phyloP scores from a whole-genome alignment of 1,139 yeast genomes.

The Pneumocystis wakefieldiae region DNA sequence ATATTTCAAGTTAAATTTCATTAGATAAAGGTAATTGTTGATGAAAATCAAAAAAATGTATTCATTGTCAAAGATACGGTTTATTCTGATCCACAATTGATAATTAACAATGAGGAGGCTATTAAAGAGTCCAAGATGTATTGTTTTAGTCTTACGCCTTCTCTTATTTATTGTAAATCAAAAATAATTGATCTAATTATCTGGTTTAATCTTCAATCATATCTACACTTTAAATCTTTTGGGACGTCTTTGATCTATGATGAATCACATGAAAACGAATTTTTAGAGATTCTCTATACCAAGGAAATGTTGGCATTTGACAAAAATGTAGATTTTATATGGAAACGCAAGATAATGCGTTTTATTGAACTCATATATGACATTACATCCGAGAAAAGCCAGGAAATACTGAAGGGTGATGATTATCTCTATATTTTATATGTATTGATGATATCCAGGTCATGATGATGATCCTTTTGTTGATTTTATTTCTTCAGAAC shows the following conservation, averaged over 20 bases:
- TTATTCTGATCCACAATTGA: neutral
- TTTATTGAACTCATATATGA: slow-evolving; percentile 77
- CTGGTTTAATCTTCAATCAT: slow-evolving; percentile 74
- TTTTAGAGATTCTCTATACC: slow-evolving; percentile 47
- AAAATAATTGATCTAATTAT: slow-evolving; percentile 66
- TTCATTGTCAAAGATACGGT: neutral
- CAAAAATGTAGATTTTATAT: slow-evolving; percentile 55
- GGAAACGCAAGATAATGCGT: slow-evolving; percentile 80
- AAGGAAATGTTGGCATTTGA: slow-evolving; percentile 91
- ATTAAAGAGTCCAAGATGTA: slow-evolving; percentile 24
- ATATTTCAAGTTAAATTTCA: neutral
- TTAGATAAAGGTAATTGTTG: neutral
- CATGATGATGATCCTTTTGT: neutral
- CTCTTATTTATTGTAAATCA: slow-evolving; percentile 72
- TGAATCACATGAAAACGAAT: slow-evolving; percentile 4
- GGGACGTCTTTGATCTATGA: slow-evolving; percentile 88
- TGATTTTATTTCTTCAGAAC: slow-evolving; percentile 1
- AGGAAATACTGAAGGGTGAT: slow-evolving; percentile 40
- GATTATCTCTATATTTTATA: slow-evolving; percentile 33
- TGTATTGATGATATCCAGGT: slow-evolving; percentile 24
- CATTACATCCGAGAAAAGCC: slow-evolving; percentile 39
- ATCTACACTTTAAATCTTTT: slow-evolving; percentile 80
- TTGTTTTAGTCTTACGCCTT: slow-evolving; percentile 82
- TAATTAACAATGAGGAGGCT: neutral
- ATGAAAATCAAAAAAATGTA: neutral